Percentiles rank a stretch among this genome's conserved stretches.
phyloP scores from a whole-genome alignment of 169 alveolate genomes.

The Nephromyces sp. region DNA sequence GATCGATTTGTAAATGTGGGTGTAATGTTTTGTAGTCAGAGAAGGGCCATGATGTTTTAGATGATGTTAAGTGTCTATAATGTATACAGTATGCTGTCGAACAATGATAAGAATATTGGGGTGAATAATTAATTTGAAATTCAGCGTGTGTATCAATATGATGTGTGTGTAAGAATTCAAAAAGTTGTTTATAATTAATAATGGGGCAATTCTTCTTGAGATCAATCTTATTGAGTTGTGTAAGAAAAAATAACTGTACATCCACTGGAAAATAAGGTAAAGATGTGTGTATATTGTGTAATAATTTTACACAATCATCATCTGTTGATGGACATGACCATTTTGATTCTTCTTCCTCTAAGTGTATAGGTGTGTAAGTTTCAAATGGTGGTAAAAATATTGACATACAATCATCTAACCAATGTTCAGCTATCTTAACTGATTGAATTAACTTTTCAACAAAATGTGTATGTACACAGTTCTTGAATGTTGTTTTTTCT shows the following conservation, averaged over 20 bases:
- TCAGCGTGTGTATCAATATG: neutral
- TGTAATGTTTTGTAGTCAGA: constrained; percentile 18
- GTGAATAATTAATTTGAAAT: constrained; percentile 8
- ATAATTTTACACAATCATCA: neutral
- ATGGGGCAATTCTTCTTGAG: neutral
- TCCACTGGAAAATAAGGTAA: neutral
- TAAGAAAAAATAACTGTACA: neutral
- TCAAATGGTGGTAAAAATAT: neutral
- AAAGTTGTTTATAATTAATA: neutral
- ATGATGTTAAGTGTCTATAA: constrained; percentile 32
- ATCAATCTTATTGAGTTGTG: neutral
- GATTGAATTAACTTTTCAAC: too few relatives aligned
- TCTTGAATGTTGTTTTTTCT: too few relatives aligned
- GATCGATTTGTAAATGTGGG: constrained; percentile 4
- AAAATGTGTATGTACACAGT: too few relatives aligned
- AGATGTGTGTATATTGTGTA: neutral
- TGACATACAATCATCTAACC: neutral
- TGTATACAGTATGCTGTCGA: constrained; percentile 36
- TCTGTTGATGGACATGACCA: neutral
- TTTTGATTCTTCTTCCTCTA: neutral
- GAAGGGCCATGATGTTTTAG: constrained; percentile 32
- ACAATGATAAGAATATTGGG: constrained; percentile 25
- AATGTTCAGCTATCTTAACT: neutral
- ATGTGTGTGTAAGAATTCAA: neutral
- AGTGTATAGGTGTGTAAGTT: too few relatives aligned